Conservation (phyloP, 148 eudicot genomes). For the Cornus florida region DNA sequence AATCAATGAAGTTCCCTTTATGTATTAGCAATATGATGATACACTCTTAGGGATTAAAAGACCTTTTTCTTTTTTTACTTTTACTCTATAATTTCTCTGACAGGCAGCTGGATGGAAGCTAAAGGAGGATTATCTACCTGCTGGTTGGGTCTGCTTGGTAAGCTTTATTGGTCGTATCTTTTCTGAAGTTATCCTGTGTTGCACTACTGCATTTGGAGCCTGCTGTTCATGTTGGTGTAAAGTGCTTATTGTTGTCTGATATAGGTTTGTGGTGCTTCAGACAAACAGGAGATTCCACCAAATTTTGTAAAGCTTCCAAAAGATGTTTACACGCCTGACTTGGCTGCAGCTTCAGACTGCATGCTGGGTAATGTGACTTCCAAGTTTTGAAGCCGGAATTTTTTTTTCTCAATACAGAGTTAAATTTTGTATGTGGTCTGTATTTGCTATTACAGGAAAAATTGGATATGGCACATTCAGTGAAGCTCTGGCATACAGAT, state of each 20-base stretch:
- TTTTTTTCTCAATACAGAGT: neutral
- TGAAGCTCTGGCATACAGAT: slow-evolving; percentile 78
- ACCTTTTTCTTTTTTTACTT: too few relatives aligned
- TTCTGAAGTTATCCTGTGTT: neutral
- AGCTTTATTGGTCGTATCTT: neutral
- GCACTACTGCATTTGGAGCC: neutral
- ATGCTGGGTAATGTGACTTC: slow-evolving; percentile 57
- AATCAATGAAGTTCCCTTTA: neutral
- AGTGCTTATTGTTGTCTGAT: neutral
- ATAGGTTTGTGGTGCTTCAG: slow-evolving; percentile 85
- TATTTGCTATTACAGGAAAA: slow-evolving; percentile 52
- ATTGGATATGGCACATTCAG: slow-evolving; percentile 88
- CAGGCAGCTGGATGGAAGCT: slow-evolving; percentile 82
- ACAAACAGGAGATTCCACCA: slow-evolving; percentile 60
- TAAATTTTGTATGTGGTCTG: neutral
- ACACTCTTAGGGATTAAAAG: neutral
- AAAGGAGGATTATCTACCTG: slow-evolving; percentile 65
- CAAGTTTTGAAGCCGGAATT: neutral
- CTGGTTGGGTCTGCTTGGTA: slow-evolving; percentile 84
- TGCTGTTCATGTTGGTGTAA: neutral
- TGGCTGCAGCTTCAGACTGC: slow-evolving; percentile 85
- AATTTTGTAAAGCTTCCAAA: slow-evolving; percentile 68
- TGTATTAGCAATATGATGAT: neutral
- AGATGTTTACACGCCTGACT: slow-evolving; percentile 78
- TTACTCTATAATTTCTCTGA: slow-evolving; percentile 12